Percentiles rank a stretch among this genome's conserved stretches.
phyloP scores from a whole-genome alignment of 2,329 filamentous ascomycete genomes.

The Venturia effusa region DNA sequence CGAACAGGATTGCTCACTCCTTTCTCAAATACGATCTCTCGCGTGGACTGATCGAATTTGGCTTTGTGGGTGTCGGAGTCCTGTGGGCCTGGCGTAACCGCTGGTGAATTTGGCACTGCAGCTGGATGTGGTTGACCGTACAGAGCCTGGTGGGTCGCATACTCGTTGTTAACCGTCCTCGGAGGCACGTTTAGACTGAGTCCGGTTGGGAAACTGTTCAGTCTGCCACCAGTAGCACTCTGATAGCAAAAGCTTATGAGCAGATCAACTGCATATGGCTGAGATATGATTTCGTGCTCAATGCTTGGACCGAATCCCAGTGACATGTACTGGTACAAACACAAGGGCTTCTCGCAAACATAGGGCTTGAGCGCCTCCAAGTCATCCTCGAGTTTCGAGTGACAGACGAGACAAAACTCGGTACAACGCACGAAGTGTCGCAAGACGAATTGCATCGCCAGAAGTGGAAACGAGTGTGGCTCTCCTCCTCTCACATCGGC shows the following conservation, averaged over 20 bases:
- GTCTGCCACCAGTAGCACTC: neutral
- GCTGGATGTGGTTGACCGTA: neutral
- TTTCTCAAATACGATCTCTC: slow-evolving; percentile 34
- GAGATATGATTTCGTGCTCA: slow-evolving; percentile 70
- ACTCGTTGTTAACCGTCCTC: neutral
- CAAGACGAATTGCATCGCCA: slow-evolving; percentile 64
- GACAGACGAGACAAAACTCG: slow-evolving; percentile 79
- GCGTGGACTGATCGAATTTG: slow-evolving; percentile 24
- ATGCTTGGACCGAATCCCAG: slow-evolving; percentile 78
- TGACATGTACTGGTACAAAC: slow-evolving; percentile 78
- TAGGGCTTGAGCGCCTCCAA: slow-evolving; percentile 63
- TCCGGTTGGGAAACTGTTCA: slow-evolving; percentile 6
- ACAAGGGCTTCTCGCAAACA: slow-evolving; percentile 65
- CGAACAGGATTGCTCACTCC: slow-evolving; percentile 25
- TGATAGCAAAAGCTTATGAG: slow-evolving; percentile 72
- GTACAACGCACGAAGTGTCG: slow-evolving; percentile 71
- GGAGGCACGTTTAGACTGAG: slow-evolving; percentile 10
- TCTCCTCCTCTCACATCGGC: slow-evolving; percentile 18
- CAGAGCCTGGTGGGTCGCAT: neutral
- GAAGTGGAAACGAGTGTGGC: slow-evolving; percentile 43
- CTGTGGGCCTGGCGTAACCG: slow-evolving; percentile 5
- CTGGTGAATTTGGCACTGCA: slow-evolving; percentile 1
- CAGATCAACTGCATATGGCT: slow-evolving; percentile 75
- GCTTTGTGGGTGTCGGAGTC: slow-evolving; percentile 4
- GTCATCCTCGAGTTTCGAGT: slow-evolving; percentile 52